Percentiles rank a stretch among this genome's conserved stretches.
These are phyloP conservation scores for cucumber (Cucumis sativus) DNA, from an alignment of 306 rosid species.

Conservation along the genomic window Cucumber_9930_V3 NC_026655.2:16273001-16273500, in stretches of 20 bases:
- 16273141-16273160: background rate
- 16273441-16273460: background rate
- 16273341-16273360: slow-evolving; percentile 83
- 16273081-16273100: background rate
- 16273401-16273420: slow-evolving; percentile 18
- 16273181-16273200: slow-evolving; percentile 35
- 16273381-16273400: slow-evolving; percentile 64
- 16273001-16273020: slow-evolving; percentile 84
- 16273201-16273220: slow-evolving; percentile 3
- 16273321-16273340: slow-evolving; percentile 49
- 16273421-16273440: slow-evolving; percentile 10
- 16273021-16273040: slow-evolving; percentile 27
- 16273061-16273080: slow-evolving; percentile 15
- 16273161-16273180: slow-evolving; percentile 12
- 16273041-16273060: slow-evolving; percentile 60
- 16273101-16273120: slow-evolving; percentile 10
- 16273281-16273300: slow-evolving; percentile 35
- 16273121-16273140: background rate
- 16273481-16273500: background rate
- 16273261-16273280: slow-evolving; percentile 43
- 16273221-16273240: slow-evolving; percentile 10
- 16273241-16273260: slow-evolving; percentile 25
- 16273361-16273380: slow-evolving; percentile 56
- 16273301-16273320: slow-evolving; percentile 67
- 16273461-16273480: background rate